These are phyloP conservation scores for Salvia sclarea DNA, from an alignment of 305 asterid species.

Conservation along the genomic window DNA sequence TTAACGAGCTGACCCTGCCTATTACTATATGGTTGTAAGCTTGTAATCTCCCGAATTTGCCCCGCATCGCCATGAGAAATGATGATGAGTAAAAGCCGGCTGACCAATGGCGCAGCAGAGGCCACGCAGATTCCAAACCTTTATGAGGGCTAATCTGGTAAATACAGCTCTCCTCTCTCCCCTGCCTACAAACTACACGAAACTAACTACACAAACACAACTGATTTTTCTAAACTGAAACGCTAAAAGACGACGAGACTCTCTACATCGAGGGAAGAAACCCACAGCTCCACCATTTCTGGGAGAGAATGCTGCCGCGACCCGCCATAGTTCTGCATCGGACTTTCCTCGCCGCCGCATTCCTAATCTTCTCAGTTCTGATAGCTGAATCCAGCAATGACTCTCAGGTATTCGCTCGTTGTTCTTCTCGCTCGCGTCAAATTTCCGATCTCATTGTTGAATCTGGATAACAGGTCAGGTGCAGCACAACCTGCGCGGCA, in stretches of 20 bases:
- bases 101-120: constrained; percentile 38
- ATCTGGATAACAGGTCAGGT: constrained; percentile 46
- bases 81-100: constrained; percentile 13
- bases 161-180: not conserved
- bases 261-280: not conserved
- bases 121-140: constrained; percentile 34
- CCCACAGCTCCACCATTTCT: not conserved
- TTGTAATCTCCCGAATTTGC: constrained; percentile 2
- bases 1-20: too few species aligned
- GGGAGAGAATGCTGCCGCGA: constrained; percentile 39
- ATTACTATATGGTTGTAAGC: not conserved
- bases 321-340: constrained; percentile 31
- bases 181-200: not conserved
- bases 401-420: constrained; percentile 36
- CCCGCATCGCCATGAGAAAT: not conserved
- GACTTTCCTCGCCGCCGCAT: constrained; percentile 35
- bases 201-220: not conserved
- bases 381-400: constrained; percentile 36
- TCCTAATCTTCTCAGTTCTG: constrained; percentile 30
- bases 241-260: not conserved
- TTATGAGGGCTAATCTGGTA: constrained; percentile 31
- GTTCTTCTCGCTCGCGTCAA: not conserved
- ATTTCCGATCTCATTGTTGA: not conserved
- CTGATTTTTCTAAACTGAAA: not conserved
- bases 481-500: constrained; percentile 72